Conservation (phyloP, 2,329 filamentous ascomycete species). For the Mycosphaerella sp. region DNA sequence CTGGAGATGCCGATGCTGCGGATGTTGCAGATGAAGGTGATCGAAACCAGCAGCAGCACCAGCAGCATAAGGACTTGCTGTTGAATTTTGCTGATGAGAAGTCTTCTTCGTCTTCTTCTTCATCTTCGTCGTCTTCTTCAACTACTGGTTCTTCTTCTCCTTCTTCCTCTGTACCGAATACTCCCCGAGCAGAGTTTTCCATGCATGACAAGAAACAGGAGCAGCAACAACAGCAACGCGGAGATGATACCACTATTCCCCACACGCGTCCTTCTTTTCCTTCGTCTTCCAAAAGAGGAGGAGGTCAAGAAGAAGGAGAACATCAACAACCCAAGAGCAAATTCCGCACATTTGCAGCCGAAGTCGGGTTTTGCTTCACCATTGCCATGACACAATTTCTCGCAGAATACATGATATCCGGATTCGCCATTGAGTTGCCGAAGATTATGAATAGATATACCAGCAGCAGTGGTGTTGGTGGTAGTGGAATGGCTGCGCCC, state of each 20-base stretch:
- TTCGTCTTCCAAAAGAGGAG: too few relatives aligned
- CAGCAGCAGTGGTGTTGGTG: not conserved
- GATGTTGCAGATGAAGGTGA: not conserved
- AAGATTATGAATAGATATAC: constrained; percentile 20
- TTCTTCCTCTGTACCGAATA: not conserved
- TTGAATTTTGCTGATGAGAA: constrained; percentile 7
- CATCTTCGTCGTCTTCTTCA: not conserved
- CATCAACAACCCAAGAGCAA: constrained; percentile 13
- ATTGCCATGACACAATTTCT: constrained; percentile 35
- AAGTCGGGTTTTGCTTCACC: constrained; percentile 34
- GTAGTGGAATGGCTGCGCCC: not conserved
- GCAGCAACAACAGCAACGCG: not conserved
- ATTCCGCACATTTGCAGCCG: constrained; percentile 29
- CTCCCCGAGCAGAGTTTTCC: not conserved
- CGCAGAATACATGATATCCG: constrained; percentile 35
- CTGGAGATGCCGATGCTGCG: too few relatives aligned
- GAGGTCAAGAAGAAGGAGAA: not conserved
- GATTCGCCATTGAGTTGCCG: constrained; percentile 34
- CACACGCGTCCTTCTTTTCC: too few relatives aligned
- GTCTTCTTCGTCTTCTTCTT: not conserved
- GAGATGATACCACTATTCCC: not conserved
- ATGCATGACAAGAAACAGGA: not conserved
- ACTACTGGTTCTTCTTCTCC: not conserved
- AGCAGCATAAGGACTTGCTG: too few relatives aligned
- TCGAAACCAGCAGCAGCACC: too few relatives aligned